Evolutionary conservation across 768 basidiomycete genomes (phyloP).

Genomic region (Lactarius deliciosus): DNA sequence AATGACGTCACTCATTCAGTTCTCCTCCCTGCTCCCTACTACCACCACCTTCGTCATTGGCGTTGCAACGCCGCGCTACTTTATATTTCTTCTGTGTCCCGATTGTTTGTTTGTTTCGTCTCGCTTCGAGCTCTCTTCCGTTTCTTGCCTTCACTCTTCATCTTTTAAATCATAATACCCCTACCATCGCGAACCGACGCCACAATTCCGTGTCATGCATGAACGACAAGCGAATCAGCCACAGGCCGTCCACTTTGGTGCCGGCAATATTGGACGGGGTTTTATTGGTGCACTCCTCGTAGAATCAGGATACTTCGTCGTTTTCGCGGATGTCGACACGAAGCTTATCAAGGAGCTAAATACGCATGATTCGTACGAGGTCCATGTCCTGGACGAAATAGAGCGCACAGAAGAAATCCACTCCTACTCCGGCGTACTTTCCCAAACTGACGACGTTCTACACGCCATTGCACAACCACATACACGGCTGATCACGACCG

Average conservation of each 20-base stretch:
- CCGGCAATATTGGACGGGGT: conserved; percentile 42
- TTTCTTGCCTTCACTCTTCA: not conserved
- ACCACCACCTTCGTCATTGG: not conserved
- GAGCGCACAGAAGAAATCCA: conserved; percentile 26
- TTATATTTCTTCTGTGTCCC: not conserved
- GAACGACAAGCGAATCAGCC: conserved; percentile 21
- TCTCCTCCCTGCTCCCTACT: not conserved
- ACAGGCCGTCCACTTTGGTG: conserved; percentile 41
- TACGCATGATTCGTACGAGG: conserved; percentile 34
- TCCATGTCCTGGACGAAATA: conserved; percentile 38
- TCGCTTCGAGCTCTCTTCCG: not conserved
- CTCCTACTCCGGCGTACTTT: conserved; percentile 31
- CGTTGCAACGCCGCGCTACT: not conserved
- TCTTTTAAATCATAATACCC: not conserved
- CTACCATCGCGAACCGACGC: not conserved
- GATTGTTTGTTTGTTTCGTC: not conserved
- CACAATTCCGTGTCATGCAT: conserved; percentile 6
- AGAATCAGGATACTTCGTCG: conserved; percentile 41
- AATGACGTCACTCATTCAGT: not conserved
- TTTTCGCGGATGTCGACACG: conserved; percentile 40
- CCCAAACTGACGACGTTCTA: conserved; percentile 25
- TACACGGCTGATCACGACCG: conserved; percentile 39
- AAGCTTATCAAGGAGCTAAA: conserved; percentile 38
- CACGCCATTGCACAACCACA: conserved; percentile 30
- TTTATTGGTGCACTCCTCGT: conserved; percentile 42